Percentiles rank a stretch among this genome's conserved stretches.
These are phyloP conservation scores for Nyssa sinensis DNA, from an alignment of 148 eudicot species.

Conservation along the genomic window DNA sequence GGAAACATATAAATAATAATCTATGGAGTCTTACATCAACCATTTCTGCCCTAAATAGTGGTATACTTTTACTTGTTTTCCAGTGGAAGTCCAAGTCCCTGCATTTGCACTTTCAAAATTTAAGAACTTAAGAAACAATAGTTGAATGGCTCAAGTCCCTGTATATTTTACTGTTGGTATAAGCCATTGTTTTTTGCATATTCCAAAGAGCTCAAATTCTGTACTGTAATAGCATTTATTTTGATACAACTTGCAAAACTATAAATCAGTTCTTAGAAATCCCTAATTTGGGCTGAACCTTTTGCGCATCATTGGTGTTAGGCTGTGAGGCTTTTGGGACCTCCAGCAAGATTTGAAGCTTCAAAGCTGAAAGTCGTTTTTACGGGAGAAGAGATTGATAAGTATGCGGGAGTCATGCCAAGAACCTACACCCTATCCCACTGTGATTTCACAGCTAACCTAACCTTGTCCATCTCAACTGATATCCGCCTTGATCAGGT, in stretches of 20 bases:
- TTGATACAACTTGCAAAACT: neutral
- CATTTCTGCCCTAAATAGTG: no score
- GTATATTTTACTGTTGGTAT: no score
- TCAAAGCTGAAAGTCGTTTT: slow-evolving; percentile 77
- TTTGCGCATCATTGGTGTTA: slow-evolving; percentile 16
- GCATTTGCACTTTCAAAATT: no score
- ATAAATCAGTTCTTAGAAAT: neutral
- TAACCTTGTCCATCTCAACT: slow-evolving; percentile 77
- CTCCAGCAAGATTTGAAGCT: slow-evolving; percentile 82
- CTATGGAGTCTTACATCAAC: no score
- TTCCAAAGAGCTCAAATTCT: no score
- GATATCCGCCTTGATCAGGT: slow-evolving; percentile 74
- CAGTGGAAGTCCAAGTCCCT: no score
- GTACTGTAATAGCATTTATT: no score
- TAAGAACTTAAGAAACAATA: no score
- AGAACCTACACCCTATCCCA: slow-evolving; percentile 84
- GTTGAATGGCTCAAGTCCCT: no score
- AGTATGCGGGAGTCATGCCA: slow-evolving; percentile 50
- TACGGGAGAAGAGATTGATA: slow-evolving; percentile 52
- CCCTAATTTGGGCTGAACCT: neutral
- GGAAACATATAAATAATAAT: no score
- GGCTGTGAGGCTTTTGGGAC: slow-evolving; percentile 82
- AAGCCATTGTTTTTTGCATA: no score
- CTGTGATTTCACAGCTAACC: slow-evolving; percentile 86
- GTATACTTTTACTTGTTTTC: no score